Evolutionary conservation across 1,284 basidiomycete species (phyloP).

Genomic region (Ustilago shanxiensis): DNA sequence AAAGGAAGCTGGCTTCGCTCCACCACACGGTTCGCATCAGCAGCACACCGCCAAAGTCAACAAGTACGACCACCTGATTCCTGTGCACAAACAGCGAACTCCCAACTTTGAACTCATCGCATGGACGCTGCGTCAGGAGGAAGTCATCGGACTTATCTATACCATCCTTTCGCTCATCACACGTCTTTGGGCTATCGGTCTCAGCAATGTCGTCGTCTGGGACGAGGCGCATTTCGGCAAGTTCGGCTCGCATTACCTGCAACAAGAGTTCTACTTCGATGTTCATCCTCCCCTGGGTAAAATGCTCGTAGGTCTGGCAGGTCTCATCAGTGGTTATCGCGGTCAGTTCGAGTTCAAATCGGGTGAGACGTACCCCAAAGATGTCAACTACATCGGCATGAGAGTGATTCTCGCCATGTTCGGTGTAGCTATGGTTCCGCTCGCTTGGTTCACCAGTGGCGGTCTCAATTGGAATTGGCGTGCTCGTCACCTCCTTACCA

Average conservation of each 20-base stretch:
- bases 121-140: conserved; percentile 52
- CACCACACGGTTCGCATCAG: conserved; percentile 6
- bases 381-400: conserved; percentile 93
- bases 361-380: conserved; percentile 84
- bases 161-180: conserved; percentile 94
- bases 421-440: conserved; percentile 93
- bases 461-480: conserved; percentile 91
- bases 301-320: conserved; percentile 96
- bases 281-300: conserved; percentile 95
- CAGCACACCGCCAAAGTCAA: conserved; percentile 23
- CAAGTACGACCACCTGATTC: conserved; percentile 65
- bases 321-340: conserved; percentile 89
- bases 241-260: conserved; percentile 87
- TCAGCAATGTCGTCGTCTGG: conserved; percentile 89
- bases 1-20: conserved; percentile 36
- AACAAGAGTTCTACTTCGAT: conserved; percentile 74
- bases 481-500: conserved; percentile 88
- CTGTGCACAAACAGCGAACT: conserved; percentile 56
- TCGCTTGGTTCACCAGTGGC: conserved; percentile 96
- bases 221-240: conserved; percentile 77
- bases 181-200: conserved; percentile 93
- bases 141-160: conserved; percentile 76
- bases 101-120: conserved; percentile 43
- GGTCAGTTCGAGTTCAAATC: conserved; percentile 95
- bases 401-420: conserved; percentile 92